phyloP scores from a whole-genome alignment of 495 filamentous ascomycete species.

The Aspergillus incahuasiensis region DNA sequence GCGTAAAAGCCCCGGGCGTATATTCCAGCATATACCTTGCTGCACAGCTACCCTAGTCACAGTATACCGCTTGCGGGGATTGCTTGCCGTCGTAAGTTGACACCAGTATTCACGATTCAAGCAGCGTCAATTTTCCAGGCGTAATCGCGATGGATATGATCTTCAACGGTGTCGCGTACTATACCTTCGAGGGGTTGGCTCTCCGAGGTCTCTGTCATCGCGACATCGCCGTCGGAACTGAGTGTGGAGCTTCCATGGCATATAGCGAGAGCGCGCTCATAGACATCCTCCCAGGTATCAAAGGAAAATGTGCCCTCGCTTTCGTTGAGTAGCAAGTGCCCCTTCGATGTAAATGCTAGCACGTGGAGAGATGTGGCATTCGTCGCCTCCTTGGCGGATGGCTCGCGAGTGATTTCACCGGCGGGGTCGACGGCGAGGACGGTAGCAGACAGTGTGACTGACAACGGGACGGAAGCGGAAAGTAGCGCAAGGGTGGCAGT shows the following conservation, averaged over 20 bases:
- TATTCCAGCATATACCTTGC: too few relatives aligned
- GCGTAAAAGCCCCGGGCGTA: background rate
- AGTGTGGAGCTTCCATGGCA: slow-evolving; percentile 48
- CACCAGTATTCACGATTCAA: slow-evolving; percentile 19
- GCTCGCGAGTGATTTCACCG: slow-evolving; percentile 49
- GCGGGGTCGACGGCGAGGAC: slow-evolving; percentile 55
- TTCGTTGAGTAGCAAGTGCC: slow-evolving; percentile 70
- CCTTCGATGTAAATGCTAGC: slow-evolving; percentile 68
- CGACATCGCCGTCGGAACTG: slow-evolving; percentile 44
- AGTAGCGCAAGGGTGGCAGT: slow-evolving; percentile 68
- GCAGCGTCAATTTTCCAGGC: slow-evolving; percentile 37
- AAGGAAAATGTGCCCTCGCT: slow-evolving; percentile 76
- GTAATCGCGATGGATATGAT: slow-evolving; percentile 37
- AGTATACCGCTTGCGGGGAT: background rate
- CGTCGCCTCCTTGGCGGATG: slow-evolving; percentile 50
- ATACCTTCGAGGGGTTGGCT: slow-evolving; percentile 51
- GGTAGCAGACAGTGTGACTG: slow-evolving; percentile 61
- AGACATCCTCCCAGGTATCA: slow-evolving; percentile 70
- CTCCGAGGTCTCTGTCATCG: slow-evolving; percentile 31
- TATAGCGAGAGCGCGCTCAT: slow-evolving; percentile 55
- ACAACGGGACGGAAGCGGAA: slow-evolving; percentile 70
- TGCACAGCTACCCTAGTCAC: too few relatives aligned
- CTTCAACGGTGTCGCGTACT: slow-evolving; percentile 59
- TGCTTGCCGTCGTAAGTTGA: background rate
- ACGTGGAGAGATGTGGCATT: slow-evolving; percentile 67